These are phyloP conservation scores for Phialocephala subalpina DNA, from an alignment of 2,329 filamentous ascomycete genomes.

Conservation along the genomic window DNA sequence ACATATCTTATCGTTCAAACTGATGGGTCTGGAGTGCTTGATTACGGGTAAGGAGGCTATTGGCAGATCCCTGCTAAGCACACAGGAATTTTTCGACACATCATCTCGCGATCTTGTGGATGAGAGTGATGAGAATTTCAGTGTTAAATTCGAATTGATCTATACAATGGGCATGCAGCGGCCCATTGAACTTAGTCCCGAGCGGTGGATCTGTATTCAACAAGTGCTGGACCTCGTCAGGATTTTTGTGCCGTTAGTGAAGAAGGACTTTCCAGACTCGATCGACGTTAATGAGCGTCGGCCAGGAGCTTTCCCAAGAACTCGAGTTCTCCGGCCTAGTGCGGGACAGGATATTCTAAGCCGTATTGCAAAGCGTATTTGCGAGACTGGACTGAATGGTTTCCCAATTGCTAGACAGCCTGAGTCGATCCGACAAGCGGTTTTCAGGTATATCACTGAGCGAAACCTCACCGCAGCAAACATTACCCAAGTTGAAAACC, in stretches of 20 bases:
- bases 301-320: slow-evolving; percentile 54
- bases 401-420: slow-evolving; percentile 20
- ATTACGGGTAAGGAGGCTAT: slow-evolving; percentile 42
- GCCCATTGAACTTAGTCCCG: slow-evolving; percentile 58
- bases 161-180: slow-evolving; percentile 66
- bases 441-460: slow-evolving; percentile 20
- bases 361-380: slow-evolving; percentile 17
- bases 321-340: slow-evolving; percentile 48
- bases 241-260: slow-evolving; percentile 36
- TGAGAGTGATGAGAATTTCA: slow-evolving; percentile 72
- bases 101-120: slow-evolving; percentile 65
- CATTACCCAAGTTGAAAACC: slow-evolving; percentile 20
- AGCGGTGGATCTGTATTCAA: slow-evolving; percentile 65
- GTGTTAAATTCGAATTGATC: slow-evolving; percentile 66
- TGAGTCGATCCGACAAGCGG: slow-evolving; percentile 7
- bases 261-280: slow-evolving; percentile 35
- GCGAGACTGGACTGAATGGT: slow-evolving; percentile 23
- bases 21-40: slow-evolving; percentile 64
- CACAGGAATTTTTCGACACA: slow-evolving; percentile 53
- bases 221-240: slow-evolving; percentile 56
- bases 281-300: slow-evolving; percentile 47
- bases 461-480: slow-evolving; percentile 17
- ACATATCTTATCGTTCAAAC: slow-evolving; percentile 68
- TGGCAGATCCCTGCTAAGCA: slow-evolving; percentile 48
- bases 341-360: slow-evolving; percentile 6